Conservation (phyloP, 768 basidiomycete species). For the Dentipellis sp. region DNA sequence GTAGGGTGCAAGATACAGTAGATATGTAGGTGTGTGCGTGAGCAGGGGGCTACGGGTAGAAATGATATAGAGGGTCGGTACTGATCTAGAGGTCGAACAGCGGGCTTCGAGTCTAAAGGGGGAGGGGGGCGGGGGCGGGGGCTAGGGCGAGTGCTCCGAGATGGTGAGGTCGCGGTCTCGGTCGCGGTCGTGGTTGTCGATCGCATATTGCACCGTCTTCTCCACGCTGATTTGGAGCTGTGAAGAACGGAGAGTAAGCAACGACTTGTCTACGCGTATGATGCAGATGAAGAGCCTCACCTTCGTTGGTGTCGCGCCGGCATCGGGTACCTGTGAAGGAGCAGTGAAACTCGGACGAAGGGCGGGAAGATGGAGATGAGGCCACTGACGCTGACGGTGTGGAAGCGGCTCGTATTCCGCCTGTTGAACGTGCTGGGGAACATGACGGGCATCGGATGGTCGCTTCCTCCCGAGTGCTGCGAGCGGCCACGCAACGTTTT, state of each 20-base stretch:
- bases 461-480: not conserved
- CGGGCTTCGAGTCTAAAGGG: too few species aligned
- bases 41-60: too few species aligned
- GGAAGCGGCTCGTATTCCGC: not conserved
- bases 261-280: too few species aligned
- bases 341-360: too few species aligned
- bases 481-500: constrained; percentile 6
- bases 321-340: not conserved
- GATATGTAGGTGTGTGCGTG: too few species aligned
- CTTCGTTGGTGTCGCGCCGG: not conserved
- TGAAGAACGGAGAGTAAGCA: not conserved
- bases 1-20: too few species aligned
- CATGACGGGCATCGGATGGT: constrained; percentile 3
- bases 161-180: not conserved
- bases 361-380: too few species aligned
- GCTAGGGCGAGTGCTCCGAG: too few species aligned
- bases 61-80: too few species aligned
- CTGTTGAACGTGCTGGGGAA: constrained; percentile 8
- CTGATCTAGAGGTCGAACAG: too few species aligned
- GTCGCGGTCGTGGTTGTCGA: not conserved
- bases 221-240: constrained; percentile 12
- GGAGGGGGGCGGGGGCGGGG: too few species aligned
- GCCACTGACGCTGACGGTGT: not conserved
- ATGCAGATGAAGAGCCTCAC: not conserved
- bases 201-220: constrained; percentile 11